A percentile compares a stretch with the other conserved stretches of the same genome.
Conservation (phyloP, 2,329 filamentous ascomycete genomes). For the Fusarium vanettenii region DNA sequence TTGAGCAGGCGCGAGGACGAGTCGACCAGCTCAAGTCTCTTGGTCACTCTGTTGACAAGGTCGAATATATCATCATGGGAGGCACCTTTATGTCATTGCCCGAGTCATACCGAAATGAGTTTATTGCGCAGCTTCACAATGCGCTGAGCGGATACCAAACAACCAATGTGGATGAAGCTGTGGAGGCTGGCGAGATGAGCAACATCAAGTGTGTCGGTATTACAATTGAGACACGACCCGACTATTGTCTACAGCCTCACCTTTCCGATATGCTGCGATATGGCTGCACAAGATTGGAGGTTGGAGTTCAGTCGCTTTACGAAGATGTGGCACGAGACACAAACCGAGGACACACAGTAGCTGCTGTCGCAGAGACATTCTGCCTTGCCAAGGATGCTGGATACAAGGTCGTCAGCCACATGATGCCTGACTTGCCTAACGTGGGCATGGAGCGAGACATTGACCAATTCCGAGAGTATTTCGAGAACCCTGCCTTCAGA, state of each 20-base stretch:
- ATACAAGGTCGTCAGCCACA: slow-evolving; percentile 98
- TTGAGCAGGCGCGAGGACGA: slow-evolving; percentile 94
- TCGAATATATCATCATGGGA: slow-evolving; percentile 99
- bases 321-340: slow-evolving; percentile 99
- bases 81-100: slow-evolving; percentile 98
- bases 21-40: slow-evolving; percentile 97
- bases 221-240: slow-evolving; percentile 96
- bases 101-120: slow-evolving; percentile 88
- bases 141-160: slow-evolving; percentile 96
- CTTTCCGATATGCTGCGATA: slow-evolving; percentile 97
- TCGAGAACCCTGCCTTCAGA: slow-evolving; percentile 94
- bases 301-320: slow-evolving; percentile 96
- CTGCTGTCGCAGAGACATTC: slow-evolving; percentile 95
- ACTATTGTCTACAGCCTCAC: slow-evolving; percentile 97
- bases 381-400: slow-evolving; percentile 97
- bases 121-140: slow-evolving; percentile 96
- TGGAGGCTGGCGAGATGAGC: slow-evolving; percentile 94
- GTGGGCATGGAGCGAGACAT: slow-evolving; percentile 98
- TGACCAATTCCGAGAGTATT: slow-evolving; percentile 97
- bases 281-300: slow-evolving; percentile 92
- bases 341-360: slow-evolving; percentile 95
- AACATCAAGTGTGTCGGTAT: slow-evolving; percentile 98
- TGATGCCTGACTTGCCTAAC: slow-evolving; percentile 99
- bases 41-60: slow-evolving; percentile 97
- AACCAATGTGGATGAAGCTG: slow-evolving; percentile 93